Conservation (phyloP, 257 asterid species). For the Scutellaria barbata region DNA sequence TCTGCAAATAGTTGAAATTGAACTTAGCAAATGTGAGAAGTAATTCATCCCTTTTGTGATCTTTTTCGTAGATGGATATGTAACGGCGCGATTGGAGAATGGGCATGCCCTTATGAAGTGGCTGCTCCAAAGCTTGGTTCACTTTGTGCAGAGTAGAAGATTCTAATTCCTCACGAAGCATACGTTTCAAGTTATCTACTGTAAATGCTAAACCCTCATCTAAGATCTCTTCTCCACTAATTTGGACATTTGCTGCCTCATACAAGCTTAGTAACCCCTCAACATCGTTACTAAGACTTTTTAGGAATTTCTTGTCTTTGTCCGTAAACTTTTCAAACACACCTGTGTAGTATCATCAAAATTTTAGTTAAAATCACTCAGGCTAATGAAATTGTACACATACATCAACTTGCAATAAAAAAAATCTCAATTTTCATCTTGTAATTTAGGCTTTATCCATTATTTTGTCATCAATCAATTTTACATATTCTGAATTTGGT, state of each 20-base stretch:
- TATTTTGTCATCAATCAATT: no score
- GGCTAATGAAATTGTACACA: background rate
- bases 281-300: background rate
- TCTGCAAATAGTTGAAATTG: background rate
- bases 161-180: background rate
- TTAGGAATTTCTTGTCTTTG: background rate
- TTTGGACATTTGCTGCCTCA: background rate
- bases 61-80: background rate
- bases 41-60: background rate
- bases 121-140: background rate
- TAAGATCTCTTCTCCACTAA: background rate
- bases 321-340: background rate
- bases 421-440: no score
- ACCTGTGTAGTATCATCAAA: background rate
- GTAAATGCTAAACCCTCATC: background rate
- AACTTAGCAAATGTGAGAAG: background rate
- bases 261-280: constrained; percentile 12
- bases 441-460: no score
- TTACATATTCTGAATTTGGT: no score
- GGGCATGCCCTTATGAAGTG: background rate
- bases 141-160: background rate
- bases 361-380: no score
- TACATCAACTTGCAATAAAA: background rate
- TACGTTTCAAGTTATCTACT: background rate
- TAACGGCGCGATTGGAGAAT: background rate